Percentiles rank a stretch among this genome's conserved stretches.
Evolutionary conservation across 148 eudicot genomes (phyloP).

Genomic region (Nepenthes gracilis): DNA sequence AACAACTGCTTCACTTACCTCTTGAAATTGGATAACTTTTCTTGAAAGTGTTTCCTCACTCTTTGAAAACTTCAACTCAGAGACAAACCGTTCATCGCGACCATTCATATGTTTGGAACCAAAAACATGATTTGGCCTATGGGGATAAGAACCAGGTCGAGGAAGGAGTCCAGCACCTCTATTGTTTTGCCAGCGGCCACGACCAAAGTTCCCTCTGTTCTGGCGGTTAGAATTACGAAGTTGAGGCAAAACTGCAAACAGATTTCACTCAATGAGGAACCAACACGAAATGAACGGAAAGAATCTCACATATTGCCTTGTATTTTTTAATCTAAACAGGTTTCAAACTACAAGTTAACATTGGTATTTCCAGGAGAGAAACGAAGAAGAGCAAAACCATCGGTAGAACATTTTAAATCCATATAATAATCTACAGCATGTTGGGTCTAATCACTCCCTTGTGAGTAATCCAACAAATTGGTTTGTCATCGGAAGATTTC

Average conservation of each 20-base stretch:
- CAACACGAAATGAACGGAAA: neutral
- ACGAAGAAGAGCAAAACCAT: no score
- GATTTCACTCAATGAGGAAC: conserved; percentile 4
- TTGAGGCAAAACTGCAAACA: conserved; percentile 60
- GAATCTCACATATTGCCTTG: neutral
- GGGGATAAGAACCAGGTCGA: conserved; percentile 75
- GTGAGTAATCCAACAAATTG: no score
- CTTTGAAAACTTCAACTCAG: conserved; percentile 76
- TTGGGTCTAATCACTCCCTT: no score
- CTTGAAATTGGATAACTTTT: conserved; percentile 59
- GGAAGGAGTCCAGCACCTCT: conserved; percentile 97
- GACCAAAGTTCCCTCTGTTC: conserved; percentile 60
- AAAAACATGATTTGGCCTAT: conserved; percentile 51
- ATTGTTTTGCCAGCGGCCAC: conserved; percentile 93
- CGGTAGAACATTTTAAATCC: no score
- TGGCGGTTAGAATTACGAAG: conserved; percentile 49
- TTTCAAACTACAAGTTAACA: no score
- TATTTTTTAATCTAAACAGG: neutral
- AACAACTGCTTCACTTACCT: conserved; percentile 32
- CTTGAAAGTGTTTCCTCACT: conserved; percentile 94
- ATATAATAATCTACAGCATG: no score
- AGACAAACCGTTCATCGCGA: conserved; percentile 95
- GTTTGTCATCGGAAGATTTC: no score
- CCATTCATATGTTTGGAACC: conserved; percentile 32
- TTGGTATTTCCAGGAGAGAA: no score